These are phyloP conservation scores for Pyricularia pennisetigena DNA, from an alignment of 2,329 filamentous ascomycete genomes.

Conservation along the genomic window DNA sequence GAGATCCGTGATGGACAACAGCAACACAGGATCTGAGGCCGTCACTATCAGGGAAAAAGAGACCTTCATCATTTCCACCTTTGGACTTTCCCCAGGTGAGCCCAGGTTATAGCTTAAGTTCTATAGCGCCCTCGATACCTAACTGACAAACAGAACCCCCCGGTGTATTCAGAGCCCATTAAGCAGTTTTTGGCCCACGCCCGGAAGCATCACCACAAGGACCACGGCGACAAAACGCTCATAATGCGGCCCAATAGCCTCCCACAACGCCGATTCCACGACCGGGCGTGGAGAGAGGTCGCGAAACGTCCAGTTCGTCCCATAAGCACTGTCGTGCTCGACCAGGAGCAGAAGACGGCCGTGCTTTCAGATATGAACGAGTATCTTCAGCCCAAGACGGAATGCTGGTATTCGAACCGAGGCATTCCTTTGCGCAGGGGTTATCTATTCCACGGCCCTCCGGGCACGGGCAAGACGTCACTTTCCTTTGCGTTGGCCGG, in stretches of 20 bases:
- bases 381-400: constrained; percentile 61
- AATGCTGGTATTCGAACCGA: constrained; percentile 63
- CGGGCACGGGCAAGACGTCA: constrained; percentile 64
- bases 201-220: constrained; percentile 40
- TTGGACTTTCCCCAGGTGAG: constrained; percentile 31
- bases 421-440: constrained; percentile 70
- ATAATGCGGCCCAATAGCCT: constrained; percentile 43
- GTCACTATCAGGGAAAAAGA: constrained; percentile 39
- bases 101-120: background rate
- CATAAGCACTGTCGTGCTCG: constrained; percentile 67
- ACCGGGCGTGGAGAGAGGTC: constrained; percentile 43
- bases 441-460: constrained; percentile 69
- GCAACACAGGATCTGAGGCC: constrained; percentile 14
- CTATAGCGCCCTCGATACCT: background rate
- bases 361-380: constrained; percentile 67
- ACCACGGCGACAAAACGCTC: constrained; percentile 45
- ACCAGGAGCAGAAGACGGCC: constrained; percentile 52
- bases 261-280: constrained; percentile 32
- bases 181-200: constrained; percentile 44
- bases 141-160: background rate
- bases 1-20: constrained; percentile 29
- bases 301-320: constrained; percentile 56
- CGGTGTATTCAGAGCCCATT: constrained; percentile 27
- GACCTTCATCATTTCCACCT: constrained; percentile 43
- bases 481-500: constrained; percentile 57